Conservation (phyloP, 768 basidiomycete genomes). For the Termitomyces eurrhizus region DNA sequence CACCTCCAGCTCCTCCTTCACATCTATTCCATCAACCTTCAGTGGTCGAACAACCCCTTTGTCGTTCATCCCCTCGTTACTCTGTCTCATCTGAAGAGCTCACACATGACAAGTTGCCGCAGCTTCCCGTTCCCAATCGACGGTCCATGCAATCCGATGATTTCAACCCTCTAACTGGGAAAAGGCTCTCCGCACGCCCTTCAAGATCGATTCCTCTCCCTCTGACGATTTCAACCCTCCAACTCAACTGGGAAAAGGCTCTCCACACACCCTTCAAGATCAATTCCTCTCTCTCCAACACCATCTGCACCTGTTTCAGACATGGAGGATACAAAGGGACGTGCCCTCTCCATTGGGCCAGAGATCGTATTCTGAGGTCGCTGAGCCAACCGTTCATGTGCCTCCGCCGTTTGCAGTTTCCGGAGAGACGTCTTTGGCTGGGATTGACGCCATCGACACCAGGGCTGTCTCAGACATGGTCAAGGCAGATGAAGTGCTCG, state of each 20-base stretch:
- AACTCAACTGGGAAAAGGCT: not conserved
- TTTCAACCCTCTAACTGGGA: not conserved
- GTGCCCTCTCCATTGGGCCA: conserved; percentile 16
- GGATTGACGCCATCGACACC: not conserved
- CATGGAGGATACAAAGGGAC: conserved; percentile 20
- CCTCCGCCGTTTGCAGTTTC: conserved; percentile 10
- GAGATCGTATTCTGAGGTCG: conserved; percentile 6
- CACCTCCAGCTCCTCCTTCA: not conserved
- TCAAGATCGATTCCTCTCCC: conserved; percentile 16
- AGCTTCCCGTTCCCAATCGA: conserved; percentile 19
- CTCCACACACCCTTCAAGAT: conserved; percentile 11
- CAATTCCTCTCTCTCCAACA: conserved; percentile 15
- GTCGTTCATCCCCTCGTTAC: conserved; percentile 13
- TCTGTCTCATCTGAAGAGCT: conserved; percentile 8
- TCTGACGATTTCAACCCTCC: conserved; percentile 1
- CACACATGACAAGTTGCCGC: conserved; percentile 16
- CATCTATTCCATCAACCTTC: conserved; percentile 1
- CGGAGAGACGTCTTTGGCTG: conserved; percentile 16
- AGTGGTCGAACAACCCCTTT: conserved; percentile 14
- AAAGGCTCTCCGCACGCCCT: conserved; percentile 9
- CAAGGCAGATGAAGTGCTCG: conserved; percentile 12
- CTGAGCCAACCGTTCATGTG: conserved; percentile 1
- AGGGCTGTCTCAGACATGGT: conserved; percentile 8
- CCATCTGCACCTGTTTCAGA: conserved; percentile 15
- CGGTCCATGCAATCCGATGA: conserved; percentile 8